Evolutionary conservation across 2,329 filamentous ascomycete genomes (phyloP).

Genomic region (Botrytis pseudocinerea): DNA sequence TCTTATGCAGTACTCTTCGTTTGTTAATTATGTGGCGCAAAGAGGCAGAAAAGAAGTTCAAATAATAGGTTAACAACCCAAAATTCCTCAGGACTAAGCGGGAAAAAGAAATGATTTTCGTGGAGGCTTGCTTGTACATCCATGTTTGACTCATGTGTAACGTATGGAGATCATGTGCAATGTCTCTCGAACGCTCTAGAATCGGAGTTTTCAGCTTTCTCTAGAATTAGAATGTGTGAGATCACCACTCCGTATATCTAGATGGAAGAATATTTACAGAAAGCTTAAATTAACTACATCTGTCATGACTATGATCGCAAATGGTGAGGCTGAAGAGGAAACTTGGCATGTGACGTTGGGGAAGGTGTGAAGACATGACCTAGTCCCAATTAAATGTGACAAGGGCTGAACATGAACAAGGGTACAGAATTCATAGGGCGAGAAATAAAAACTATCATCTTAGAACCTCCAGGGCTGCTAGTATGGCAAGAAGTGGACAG

Average conservation of each 20-base stretch:
- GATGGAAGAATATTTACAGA: neutral
- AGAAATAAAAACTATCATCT: neutral
- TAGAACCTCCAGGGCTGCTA: neutral
- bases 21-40: neutral
- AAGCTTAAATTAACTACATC: neutral
- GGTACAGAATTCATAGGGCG: neutral
- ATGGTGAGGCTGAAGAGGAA: neutral
- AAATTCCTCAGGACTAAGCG: neutral
- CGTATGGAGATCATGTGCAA: neutral
- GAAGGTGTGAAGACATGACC: neutral
- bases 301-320: neutral
- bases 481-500: neutral
- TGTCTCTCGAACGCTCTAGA: no score
- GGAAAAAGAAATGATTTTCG: neutral
- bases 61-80: neutral
- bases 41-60: neutral
- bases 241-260: neutral
- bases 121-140: neutral
- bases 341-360: neutral
- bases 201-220: neutral
- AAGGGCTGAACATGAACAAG: no score
- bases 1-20: neutral
- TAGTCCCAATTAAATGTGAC: neutral
- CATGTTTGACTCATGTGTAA: neutral
- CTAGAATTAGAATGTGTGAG: neutral